Base-by-base conservation (phyloP, 768 basidiomycete genomes). In the Pholiota conissans region DNA sequence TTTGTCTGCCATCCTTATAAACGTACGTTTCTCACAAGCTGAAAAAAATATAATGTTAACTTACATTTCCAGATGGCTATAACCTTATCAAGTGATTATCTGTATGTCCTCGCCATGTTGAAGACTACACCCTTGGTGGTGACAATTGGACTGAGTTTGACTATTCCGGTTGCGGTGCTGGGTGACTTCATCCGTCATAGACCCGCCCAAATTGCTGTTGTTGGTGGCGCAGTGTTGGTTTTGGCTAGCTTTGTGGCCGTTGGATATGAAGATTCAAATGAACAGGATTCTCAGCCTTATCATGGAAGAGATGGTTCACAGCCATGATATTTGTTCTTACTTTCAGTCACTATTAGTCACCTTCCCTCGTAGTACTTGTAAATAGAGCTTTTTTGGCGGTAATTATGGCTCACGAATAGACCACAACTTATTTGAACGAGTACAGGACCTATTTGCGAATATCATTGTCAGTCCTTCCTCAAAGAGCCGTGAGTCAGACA, bases 101-200 rank as follows among this genome's bases (percentile, higher is more conserved):
- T 94, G 46, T 93, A 93, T 68, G 85, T 93, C 27, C 67, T 93
- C 18, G 90, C 95, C 2, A 96, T 98, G 94, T 84, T 99, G 61
- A 96, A 95, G 76, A 99, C 96, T 6, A 95, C 95, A 1, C 95
- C 95, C 0, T 76, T 95, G 11, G 92, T 97, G 18, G 95, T 91
- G 16, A 98, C 96, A 0, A 79, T 98, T 54, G 96, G 96, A 26
- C 80, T 98, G 8, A 93, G 90, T 56, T 81, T 98, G 13, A 97
- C 97, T 0, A 97, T 98, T 69, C 96, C 95, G 4, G 77, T 95
- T 51, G 93, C 97, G 5, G 86, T 98, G 49, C 50, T 90, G 8
- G 95, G 95, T 13, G 95, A 97, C 56, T 72, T 73, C 47, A 26
- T 73, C 11, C 61, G 65, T 13, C 57, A 66, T 5, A 60, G 67